A percentile compares a stretch with the other conserved stretches of the same genome.
Evolutionary conservation across 208 protist species (phyloP).

Genomic region (Angomonas ambiguus): DNA sequence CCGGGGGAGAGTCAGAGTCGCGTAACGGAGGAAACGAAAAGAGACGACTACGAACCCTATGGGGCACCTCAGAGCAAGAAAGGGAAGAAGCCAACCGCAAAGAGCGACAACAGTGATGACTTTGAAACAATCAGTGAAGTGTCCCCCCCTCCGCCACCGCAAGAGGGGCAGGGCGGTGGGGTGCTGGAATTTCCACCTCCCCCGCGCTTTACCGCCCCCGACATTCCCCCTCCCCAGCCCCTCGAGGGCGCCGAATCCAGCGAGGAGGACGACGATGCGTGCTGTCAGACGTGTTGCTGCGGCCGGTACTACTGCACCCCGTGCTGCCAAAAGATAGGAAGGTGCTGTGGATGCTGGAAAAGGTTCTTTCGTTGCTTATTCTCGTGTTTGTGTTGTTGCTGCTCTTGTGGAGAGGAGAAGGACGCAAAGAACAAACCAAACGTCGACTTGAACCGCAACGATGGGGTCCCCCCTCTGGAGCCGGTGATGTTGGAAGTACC

Average conservation of each 20-base stretch:
- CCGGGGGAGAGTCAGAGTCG: neutral
- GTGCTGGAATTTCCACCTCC: slow-evolving; percentile 63
- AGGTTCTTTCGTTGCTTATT: slow-evolving; percentile 26
- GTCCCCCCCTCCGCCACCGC: slow-evolving; percentile 13
- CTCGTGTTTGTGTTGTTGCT: slow-evolving; percentile 37
- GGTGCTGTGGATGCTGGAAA: slow-evolving; percentile 15
- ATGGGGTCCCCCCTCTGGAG: neutral
- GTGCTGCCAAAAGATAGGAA: neutral
- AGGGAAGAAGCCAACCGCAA: neutral
- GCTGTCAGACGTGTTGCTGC: slow-evolving; percentile 21
- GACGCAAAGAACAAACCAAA: slow-evolving; percentile 5
- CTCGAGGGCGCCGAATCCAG: slow-evolving; percentile 16
- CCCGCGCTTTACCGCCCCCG: slow-evolving; percentile 31
- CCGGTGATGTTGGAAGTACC: neutral
- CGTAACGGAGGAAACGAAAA: neutral
- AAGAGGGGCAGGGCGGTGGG: slow-evolving; percentile 20
- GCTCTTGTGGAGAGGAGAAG: slow-evolving; percentile 12
- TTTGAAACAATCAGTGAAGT: neutral
- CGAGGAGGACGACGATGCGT: slow-evolving; percentile 19
- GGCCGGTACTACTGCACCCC: neutral
- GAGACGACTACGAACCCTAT: neutral
- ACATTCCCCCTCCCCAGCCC: slow-evolving; percentile 38
- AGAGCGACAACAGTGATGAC: neutral
- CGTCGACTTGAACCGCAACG: neutral
- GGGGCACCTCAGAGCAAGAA: neutral